phyloP scores from a whole-genome alignment of 805 yeast species.

The Ogataea siamensis region DNA sequence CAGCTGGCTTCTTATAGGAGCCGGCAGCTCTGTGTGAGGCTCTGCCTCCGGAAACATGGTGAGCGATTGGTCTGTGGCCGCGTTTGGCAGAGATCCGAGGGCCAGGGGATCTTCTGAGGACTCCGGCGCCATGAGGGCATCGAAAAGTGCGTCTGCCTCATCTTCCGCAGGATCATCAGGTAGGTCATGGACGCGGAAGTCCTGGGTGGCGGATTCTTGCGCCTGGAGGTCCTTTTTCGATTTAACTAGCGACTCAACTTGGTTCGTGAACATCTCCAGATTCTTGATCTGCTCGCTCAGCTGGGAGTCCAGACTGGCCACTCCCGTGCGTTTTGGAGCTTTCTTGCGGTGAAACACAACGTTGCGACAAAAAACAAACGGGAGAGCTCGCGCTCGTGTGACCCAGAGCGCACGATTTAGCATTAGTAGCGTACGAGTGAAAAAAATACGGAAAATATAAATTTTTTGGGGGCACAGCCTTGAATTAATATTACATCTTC shows the following conservation, averaged over 20 bases:
- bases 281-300: conserved; percentile 20
- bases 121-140: conserved; percentile 23
- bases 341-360: conserved; percentile 5
- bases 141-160: conserved; percentile 31
- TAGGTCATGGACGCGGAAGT: conserved; percentile 22
- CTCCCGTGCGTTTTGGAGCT: not conserved
- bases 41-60: conserved; percentile 28
- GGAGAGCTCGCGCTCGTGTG: conserved; percentile 2
- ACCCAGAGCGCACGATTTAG: conserved; percentile 3
- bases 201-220: conserved; percentile 19
- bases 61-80: conserved; percentile 1
- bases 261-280: conserved; percentile 33
- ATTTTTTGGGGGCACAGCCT: conserved; percentile 10
- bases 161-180: conserved; percentile 21
- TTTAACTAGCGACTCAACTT: conserved; percentile 25
- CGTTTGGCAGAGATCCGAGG: not conserved
- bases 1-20: conserved; percentile 35
- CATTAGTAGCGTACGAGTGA: conserved; percentile 6
- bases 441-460: conserved; percentile 1
- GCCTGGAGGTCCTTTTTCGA: conserved; percentile 20
- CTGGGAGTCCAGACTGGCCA: conserved; percentile 1
- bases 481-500: conserved; percentile 18
- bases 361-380: not conserved
- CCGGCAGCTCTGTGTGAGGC: conserved; percentile 36
- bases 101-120: conserved; percentile 9